These are phyloP conservation scores for Trichoderma hamatum DNA, from an alignment of 2,329 filamentous ascomycete species.

Conservation along the genomic window DNA sequence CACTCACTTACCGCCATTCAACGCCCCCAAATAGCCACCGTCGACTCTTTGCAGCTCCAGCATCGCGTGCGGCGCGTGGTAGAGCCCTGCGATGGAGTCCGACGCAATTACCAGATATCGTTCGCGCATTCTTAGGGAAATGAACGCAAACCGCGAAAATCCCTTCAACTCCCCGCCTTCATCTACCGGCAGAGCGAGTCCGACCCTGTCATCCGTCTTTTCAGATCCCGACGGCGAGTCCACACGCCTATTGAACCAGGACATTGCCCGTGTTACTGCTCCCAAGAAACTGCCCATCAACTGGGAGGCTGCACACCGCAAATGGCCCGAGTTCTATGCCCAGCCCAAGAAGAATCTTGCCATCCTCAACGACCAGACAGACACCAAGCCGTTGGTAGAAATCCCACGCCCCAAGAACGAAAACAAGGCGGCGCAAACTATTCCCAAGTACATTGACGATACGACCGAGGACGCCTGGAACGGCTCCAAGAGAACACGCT, in stretches of 20 bases:
- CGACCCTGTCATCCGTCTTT: constrained; percentile 57
- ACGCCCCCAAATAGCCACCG: constrained; percentile 23
- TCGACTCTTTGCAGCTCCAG: constrained; percentile 31
- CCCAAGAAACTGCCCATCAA: constrained; percentile 47
- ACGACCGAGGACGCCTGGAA: constrained; percentile 47
- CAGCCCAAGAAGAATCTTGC: constrained; percentile 41
- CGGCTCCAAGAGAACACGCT: constrained; percentile 47
- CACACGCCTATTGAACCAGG: constrained; percentile 54
- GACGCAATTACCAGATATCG: constrained; percentile 48
- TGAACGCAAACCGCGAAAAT: constrained; percentile 56
- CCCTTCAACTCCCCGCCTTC: constrained; percentile 62
- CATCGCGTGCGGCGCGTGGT: constrained; percentile 33
- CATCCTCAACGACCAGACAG: constrained; percentile 39
- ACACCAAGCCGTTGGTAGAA: constrained; percentile 42
- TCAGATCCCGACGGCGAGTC: constrained; percentile 58
- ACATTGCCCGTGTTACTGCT: constrained; percentile 50
- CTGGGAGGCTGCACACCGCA: constrained; percentile 51
- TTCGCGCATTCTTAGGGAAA: constrained; percentile 55
- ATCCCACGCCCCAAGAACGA: constrained; percentile 53
- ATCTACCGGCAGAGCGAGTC: constrained; percentile 59
- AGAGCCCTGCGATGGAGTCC: constrained; percentile 45
- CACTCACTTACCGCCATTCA: constrained; percentile 28
- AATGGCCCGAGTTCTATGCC: constrained; percentile 57
- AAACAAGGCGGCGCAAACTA: constrained; percentile 33
- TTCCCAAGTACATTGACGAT: constrained; percentile 45